Evolutionary conservation across 306 rosid species (phyloP).

Genomic region (Cicer yamashitae): DNA sequence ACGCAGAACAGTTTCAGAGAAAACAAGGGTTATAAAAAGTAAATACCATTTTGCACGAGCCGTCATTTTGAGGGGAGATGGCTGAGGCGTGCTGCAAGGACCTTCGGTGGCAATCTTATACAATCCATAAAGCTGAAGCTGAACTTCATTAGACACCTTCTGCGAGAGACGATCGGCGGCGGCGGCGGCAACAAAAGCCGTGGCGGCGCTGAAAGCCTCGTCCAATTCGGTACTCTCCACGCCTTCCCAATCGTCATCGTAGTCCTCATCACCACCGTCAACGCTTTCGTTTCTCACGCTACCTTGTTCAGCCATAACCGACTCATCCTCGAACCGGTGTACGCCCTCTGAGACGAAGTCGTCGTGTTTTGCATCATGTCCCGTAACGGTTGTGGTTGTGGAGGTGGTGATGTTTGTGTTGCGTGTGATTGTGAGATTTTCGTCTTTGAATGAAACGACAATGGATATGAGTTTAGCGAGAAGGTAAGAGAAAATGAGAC

Average conservation of each 20-base stretch:
- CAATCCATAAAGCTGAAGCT: constrained; percentile 84
- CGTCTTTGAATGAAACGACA: constrained; percentile 86
- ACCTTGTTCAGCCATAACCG: constrained; percentile 88
- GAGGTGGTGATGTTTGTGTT: constrained; percentile 8
- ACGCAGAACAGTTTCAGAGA: neutral
- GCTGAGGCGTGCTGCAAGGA: constrained; percentile 87
- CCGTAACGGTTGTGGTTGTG: neutral
- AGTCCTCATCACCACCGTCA: constrained; percentile 50
- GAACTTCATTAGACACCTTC: constrained; percentile 74
- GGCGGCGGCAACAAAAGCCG: constrained; percentile 87
- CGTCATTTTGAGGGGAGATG: constrained; percentile 88
- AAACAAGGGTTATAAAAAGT: constrained; percentile 7
- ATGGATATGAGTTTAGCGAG: constrained; percentile 93
- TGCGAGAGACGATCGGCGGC: constrained; percentile 91
- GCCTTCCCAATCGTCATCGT: constrained; percentile 93
- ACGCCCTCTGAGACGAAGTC: constrained; percentile 19
- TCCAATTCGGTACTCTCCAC: constrained; percentile 95
- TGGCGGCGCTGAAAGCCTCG: constrained; percentile 86
- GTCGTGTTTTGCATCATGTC: neutral
- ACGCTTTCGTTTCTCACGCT: constrained; percentile 75
- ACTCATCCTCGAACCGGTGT: constrained; percentile 58
- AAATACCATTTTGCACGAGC: constrained; percentile 96
- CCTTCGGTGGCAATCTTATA: constrained; percentile 99
- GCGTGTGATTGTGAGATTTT: constrained; percentile 70
- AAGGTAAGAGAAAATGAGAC: constrained; percentile 92